Conservation (phyloP, 2,329 filamentous ascomycete genomes). For the Chaetoscypha palmicola region DNA sequence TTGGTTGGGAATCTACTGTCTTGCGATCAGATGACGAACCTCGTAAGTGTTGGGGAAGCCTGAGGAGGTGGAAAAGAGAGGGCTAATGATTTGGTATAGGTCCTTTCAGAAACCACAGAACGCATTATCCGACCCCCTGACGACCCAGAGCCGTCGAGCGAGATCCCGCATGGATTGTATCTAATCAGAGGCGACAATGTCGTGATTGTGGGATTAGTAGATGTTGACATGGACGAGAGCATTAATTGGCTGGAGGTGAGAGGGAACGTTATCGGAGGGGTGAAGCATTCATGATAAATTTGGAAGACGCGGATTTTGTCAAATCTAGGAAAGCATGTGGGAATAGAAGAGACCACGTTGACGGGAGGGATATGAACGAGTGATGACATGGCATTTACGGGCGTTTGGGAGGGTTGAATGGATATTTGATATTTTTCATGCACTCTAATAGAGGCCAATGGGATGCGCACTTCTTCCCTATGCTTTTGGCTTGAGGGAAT, state of each 20-base stretch:
- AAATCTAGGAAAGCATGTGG: neutral
- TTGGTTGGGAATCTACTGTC: constrained; percentile 75
- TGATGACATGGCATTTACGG: too few species aligned
- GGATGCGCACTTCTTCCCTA: too few species aligned
- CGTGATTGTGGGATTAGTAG: constrained; percentile 79
- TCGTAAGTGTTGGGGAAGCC: constrained; percentile 55
- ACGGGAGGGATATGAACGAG: constrained; percentile 4
- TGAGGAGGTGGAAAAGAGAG: too few species aligned
- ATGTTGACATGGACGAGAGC: constrained; percentile 79
- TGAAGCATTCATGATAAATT: constrained; percentile 60
- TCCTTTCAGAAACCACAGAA: constrained; percentile 76
- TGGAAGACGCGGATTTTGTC: too few species aligned
- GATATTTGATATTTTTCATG: too few species aligned
- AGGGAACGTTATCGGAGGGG: constrained; percentile 73
- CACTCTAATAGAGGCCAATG: too few species aligned
- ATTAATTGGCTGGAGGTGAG: constrained; percentile 93
- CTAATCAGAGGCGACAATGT: constrained; percentile 93
- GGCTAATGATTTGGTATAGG: constrained; percentile 38
- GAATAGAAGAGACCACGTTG: too few species aligned
- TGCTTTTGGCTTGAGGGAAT: too few species aligned
- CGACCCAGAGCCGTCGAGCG: constrained; percentile 71
- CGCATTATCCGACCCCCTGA: constrained; percentile 83
- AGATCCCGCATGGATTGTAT: constrained; percentile 81
- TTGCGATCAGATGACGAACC: constrained; percentile 86
- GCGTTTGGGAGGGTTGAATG: too few species aligned